Base-by-base conservation (phyloP, 106 monocot species). In the Narthecium ossifragum region DNA sequence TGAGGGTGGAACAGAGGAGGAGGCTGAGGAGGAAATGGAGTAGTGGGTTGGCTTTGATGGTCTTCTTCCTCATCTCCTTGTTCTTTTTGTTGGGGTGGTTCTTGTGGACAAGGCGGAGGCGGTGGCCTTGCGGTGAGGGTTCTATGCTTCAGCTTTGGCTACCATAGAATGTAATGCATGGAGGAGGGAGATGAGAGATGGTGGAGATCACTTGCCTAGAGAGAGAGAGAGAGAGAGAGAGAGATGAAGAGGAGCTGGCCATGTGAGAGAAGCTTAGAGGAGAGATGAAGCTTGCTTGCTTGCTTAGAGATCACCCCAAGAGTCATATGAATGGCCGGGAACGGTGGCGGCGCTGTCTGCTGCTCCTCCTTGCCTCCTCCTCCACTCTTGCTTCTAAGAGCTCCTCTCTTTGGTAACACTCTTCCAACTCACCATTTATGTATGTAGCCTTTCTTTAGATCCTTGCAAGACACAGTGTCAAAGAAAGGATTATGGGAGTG, bases 211-310 rank as follows among this genome's bases (percentile, higher is more conserved):
- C 15, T 4, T 26, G 8, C 26, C 12, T 13, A 11, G 29, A 29
- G 27, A 27, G 15, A 26, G 9, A 41, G 18, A 18, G 23, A 39
- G 36, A 34, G 46, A 48, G 49, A 4, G 14, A 51, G 43, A 26
- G 15, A 34, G 45, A 8, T 18, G 18, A 26, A 29, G 45, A 9
- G 47, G 27, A 27, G 46, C 15, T 40, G 22, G n/a, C 62, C 75
- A 75, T 59, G 75, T 70, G 64, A 65, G 18, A 25, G 60, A 61
- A 21, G 51, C 65, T 59, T 65, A 54, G 50, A 53, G 53, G 38
- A 24, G 53, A 15, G 50, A 31, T 36, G 45, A 33, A 25, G 21
- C n/a, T n/a, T n/a, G n/a, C n/a, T n/a, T n/a, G 53, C 12, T 78
- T 59, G 46, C 73, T 78, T 68, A n/a, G 32, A 30, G 34, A 24